Evolutionary conservation across 768 basidiomycete genomes (phyloP), one percentile per base, ranked within the genome.

Genomic region (Amyloporia xantha): DNA sequence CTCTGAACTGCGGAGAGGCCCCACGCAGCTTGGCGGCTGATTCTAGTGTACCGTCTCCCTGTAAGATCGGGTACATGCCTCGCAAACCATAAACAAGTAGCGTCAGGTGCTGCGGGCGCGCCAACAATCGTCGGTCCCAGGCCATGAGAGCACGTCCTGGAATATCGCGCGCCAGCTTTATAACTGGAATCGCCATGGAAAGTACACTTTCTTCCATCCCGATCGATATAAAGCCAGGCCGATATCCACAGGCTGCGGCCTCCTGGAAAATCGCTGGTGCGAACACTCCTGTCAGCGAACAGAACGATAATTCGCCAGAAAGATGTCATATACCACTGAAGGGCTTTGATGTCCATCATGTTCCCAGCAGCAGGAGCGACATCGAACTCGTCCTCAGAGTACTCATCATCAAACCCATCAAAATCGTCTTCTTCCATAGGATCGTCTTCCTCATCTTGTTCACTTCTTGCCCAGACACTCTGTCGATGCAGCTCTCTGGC

Each of bases 81-180:
- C 67, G 64, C 49, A 78, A 68, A 5, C 82, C 78, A 15, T 77
- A 77, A 13, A 86, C 77, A 23, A 86, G 71, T n/a, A 87, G 72
- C 4, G 77, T 78, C 41, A 88, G 68, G 64, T 84, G 71, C 19
- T 77, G 76, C 11, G 74, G 66, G 25, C 73, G 71, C 4, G 77
- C 70, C 19, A 86, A 70, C 4, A 87, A 72, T 7, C 75, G 75
- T 12, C 77, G 70, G 57, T 88, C 86, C 86, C 86, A 88, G 20
- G 84, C 84, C 64, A 84, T 76, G 26, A 88, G 67, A 9, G 83
- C 84, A 30, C 79, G 78, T 2, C 82, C 73, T 10, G 82, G 74
- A 20, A 85, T 78, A 43, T 68, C 71, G 11, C 71, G 56, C 12
- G 78, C 70, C 10, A 84, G 70, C 9, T 55, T 65, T 49, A 81